Evolutionary conservation across 2,329 filamentous ascomycete genomes (phyloP).

Genomic region (Aspergillus sp.): DNA sequence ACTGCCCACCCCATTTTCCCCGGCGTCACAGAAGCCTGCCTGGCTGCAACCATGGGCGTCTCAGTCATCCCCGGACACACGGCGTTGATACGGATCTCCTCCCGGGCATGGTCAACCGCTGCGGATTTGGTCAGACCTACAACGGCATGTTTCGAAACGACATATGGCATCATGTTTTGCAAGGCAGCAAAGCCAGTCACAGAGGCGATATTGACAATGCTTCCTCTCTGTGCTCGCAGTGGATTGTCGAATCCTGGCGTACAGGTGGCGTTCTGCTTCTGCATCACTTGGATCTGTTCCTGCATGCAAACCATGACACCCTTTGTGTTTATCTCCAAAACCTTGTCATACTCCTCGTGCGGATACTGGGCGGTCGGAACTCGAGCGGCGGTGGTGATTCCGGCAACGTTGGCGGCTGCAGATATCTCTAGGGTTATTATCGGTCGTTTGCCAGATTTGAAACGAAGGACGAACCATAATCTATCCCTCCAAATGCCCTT

Average conservation of each 20-base stretch:
- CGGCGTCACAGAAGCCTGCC: neutral
- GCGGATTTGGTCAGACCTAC: no score
- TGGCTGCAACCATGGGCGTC: neutral
- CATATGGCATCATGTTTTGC: no score
- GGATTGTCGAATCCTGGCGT: neutral
- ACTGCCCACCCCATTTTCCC: neutral
- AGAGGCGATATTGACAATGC: no score
- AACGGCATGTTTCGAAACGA: no score
- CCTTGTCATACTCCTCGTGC: neutral
- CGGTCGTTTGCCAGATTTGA: neutral
- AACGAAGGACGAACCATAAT: neutral
- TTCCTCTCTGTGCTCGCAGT: neutral
- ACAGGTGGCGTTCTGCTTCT: neutral
- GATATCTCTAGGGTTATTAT: neutral
- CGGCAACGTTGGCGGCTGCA: neutral
- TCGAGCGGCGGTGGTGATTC: neutral
- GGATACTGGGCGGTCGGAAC: neutral
- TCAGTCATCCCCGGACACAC: neutral
- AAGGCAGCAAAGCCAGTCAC: no score
- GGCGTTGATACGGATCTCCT: no score
- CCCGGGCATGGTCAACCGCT: no score
- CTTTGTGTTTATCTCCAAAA: neutral
- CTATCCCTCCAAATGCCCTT: neutral
- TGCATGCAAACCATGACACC: neutral
- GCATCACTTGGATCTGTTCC: neutral